Base-by-base conservation (phyloP, 2,329 filamentous ascomycete genomes). In the Claviceps sp. region DNA sequence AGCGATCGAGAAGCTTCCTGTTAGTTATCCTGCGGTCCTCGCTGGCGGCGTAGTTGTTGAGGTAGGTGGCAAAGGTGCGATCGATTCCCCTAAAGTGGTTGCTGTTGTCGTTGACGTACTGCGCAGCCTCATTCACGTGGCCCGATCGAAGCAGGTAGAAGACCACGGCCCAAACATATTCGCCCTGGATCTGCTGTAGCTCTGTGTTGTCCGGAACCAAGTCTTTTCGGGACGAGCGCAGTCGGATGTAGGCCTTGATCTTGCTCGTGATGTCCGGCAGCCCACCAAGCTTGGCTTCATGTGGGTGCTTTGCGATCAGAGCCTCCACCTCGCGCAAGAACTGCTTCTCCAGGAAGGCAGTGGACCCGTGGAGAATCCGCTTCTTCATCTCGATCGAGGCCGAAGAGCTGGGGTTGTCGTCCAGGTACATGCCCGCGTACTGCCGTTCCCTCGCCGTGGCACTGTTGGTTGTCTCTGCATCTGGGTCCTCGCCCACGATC, bases 91-190 rank as follows among this genome's bases (percentile, higher is more conserved):
- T 81, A 75, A 98, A 96, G 54, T 87, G 85, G 59, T 77, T 79
- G 59, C 82, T 80, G 63, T 91, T 86, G 56, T 81, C 78, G 60
- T 84, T 84, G 53, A 97, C 88, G 65, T 96, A 98, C 56, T 86
- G 78, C 34, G 86, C 83, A 16, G 91, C 91, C 66, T 97, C 91
- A 16, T 78, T 77, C 50, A 93, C 76, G 58, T 95, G 84, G 48
- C 93, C 93, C 55, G 85, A 85, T 46, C 93, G 82, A 24, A 98
- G 72, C 42, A 97, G 78, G 67, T 88, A 97, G 71, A 94, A 98
- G 45, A 98, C 82, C 48, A 96, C 77, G 44, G 90, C 89, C 93
- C 93, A 98, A 57, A 90, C 85, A 62, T 85, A 93, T 64, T 95
- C 90, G 50, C 86, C 82, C 43, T 82, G 81, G 47, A 90, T 77